Base-by-base conservation (phyloP, 495 filamentous ascomycete genomes). In the Aspergillus bertholletiae region DNA sequence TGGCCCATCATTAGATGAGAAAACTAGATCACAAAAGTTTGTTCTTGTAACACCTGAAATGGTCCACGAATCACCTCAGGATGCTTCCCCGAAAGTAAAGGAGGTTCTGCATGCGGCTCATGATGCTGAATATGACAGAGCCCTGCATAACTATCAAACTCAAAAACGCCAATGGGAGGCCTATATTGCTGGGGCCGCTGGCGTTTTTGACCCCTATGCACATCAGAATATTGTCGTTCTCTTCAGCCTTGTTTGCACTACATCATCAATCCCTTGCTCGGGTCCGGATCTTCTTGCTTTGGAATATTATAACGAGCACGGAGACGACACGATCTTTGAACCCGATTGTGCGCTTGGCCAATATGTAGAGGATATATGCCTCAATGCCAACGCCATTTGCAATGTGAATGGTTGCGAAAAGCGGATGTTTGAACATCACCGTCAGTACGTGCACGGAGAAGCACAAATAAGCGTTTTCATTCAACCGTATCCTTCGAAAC, bases 181-280 rank as follows among this genome's bases (percentile, higher is more conserved):
- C 20, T 96, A 95, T 55, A 84, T 96, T 7, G 77, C 90, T 30
- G 89, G 88, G 17, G 59, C 56, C 7, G 75, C 85, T 49, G 87
- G 92, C 60, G 77, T 97, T 6, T 99, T 97, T 59, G 90, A 97
- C 67, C 95, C 95, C 7, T 91, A 88, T 59, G 85, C 89, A 1
- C 95, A 97, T 63, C 95, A 99, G 63, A 96, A 89, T 61, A 95
- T 99, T 51, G 89, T 90, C 21, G 86, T 97, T n/a, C 79, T 99
- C 3, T 95, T 92, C 68, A 96, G 91, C 23, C 80, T 96, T 23
- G 92, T 96, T 8, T 97, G 91, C 61, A 95, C 91, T 1, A 80
- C 81, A 49, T 96, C 92, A 2, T 92, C 92, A 18, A 88, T 96
- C 34, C 95, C 95, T 1, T 99, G 95, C 64, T 81, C 84, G 35